Conservation (phyloP, 1,284 basidiomycete genomes). For the Exobasidium cylindrosporum region DNA sequence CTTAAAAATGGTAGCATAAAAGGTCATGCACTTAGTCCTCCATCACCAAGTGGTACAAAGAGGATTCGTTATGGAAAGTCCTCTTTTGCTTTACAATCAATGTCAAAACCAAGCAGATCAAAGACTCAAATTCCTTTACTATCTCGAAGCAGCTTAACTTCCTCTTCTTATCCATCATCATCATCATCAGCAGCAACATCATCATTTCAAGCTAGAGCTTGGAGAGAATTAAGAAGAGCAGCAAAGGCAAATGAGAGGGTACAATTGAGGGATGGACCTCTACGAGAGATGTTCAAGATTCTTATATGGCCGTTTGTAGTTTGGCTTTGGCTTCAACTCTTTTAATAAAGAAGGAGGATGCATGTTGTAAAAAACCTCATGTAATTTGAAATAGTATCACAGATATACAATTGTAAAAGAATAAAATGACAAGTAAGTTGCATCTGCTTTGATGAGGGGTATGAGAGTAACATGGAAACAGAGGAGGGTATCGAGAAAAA, state of each 20-base stretch:
- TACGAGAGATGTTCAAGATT: background rate
- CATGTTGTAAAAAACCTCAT: no score
- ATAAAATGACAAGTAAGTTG: no score
- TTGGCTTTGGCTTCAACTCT: slow-evolving; percentile 12
- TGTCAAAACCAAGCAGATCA: background rate
- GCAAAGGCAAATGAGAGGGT: background rate
- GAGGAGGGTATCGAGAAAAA: no score
- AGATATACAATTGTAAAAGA: no score
- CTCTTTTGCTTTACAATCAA: background rate
- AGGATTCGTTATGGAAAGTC: background rate
- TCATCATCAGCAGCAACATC: background rate
- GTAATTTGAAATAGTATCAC: no score
- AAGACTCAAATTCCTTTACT: background rate
- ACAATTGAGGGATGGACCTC: background rate
- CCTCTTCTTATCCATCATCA: background rate
- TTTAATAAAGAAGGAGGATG: no score
- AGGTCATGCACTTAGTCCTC: background rate
- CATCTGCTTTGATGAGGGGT: no score
- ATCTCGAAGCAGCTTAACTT: background rate
- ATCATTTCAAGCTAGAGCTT: background rate
- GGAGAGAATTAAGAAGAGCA: slow-evolving; percentile 7
- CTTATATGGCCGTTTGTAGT: background rate
- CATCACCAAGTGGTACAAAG: background rate
- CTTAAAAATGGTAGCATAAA: no score
- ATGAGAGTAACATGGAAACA: no score